Evolutionary conservation across 139 green algal genomes (phyloP).

Genomic region (Chlorella vulgaris): DNA sequence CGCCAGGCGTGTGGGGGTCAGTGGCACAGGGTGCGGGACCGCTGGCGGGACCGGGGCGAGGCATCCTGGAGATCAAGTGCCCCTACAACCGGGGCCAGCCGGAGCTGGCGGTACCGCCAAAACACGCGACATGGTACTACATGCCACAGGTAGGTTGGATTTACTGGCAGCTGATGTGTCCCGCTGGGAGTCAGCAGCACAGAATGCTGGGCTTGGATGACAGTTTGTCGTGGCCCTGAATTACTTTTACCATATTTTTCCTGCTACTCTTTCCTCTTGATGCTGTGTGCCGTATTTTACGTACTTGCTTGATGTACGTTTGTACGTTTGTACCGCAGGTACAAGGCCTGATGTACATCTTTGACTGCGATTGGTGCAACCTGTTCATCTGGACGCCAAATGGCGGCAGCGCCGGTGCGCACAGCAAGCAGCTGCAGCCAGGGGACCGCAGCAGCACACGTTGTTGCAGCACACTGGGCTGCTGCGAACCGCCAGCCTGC

Average conservation of each 20-base stretch:
- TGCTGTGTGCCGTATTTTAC: not conserved
- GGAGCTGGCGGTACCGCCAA: constrained; percentile 38
- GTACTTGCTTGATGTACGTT: no score
- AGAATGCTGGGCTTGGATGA: no score
- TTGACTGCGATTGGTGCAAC: constrained; percentile 70
- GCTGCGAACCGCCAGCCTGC: not conserved
- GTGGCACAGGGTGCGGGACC: not conserved
- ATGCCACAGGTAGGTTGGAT: constrained; percentile 60
- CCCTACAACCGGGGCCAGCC: constrained; percentile 69
- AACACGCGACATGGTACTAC: constrained; percentile 69
- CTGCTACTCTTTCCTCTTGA: not conserved
- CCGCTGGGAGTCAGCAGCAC: no score
- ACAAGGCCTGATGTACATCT: constrained; percentile 78
- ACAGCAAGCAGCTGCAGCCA: not conserved
- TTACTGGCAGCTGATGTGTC: no score
- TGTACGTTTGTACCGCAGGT: constrained; percentile 42
- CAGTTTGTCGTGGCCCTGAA: no score
- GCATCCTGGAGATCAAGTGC: constrained; percentile 81
- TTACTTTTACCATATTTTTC: no score
- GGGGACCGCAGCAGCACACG: no score
- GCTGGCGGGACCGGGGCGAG: constrained; percentile 31
- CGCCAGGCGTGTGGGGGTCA: no score
- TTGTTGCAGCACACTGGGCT: no score
- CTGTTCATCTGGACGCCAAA: constrained; percentile 65
- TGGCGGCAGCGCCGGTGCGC: constrained; percentile 43